Base-by-base conservation (phyloP, 2,329 filamentous ascomycete species). In the Cercospora sesami region DNA sequence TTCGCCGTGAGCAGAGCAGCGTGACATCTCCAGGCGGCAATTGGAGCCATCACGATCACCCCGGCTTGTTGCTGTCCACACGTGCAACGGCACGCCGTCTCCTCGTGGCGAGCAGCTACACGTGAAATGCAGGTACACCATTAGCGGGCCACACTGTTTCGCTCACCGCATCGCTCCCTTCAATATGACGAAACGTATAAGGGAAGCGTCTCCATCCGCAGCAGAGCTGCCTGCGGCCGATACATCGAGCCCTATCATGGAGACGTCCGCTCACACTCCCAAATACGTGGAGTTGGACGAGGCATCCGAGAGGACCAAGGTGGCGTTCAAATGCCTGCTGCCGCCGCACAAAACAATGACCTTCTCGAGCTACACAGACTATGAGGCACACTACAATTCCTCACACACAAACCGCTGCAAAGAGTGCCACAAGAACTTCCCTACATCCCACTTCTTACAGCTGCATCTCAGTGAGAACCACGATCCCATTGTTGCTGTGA, bases 401-500 rank as follows among this genome's bases (percentile, higher is more conserved):
- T 83, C 86, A 23, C 95, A 98, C 79, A 87, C 88, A 68, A 94
- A 97, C 78, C 88, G 94, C 53, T 99, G 95, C 77, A 83, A 89
- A 9, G 90, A 93, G 75, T 99, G 95, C 78, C 84, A 86, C 65
- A 93, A 87, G 78, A 98, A 97, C 78, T 93, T 98, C 70, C 95
- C 95, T 1, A 93, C 92, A 0, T 86, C 89, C 39, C 90, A 94
- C 78, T 89, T 95, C 64, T 84, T 99, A 61, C 84, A 86, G 66
- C 80, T 98, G 57, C 95, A 99, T 77, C 94, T 97, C 72, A 89
- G 94, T 73, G 95, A 98, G 79, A 92, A 90, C 72, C 95, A 98
- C 79, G 93, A 99, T 80, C 87, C 93, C 7, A 85, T 98, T 68
- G 84, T 87, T 45, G 89, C 87, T 60, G 86, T 92, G 10, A 87